Conservation (phyloP, 306 rosid genomes). For the Parietaria judaica region DNA sequence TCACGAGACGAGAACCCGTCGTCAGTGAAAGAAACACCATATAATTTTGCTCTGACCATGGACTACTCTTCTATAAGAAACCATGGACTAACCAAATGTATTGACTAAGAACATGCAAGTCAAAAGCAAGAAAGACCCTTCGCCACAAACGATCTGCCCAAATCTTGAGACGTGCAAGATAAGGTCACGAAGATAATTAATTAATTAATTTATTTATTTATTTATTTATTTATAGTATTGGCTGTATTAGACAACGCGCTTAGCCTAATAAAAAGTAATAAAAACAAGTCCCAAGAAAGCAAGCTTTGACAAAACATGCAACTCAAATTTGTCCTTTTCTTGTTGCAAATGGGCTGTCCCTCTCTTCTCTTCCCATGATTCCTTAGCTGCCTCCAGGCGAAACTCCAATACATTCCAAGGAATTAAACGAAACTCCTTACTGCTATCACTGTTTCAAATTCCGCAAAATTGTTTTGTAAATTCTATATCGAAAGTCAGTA, state of each 20-base stretch:
- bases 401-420: slow-evolving; percentile 6
- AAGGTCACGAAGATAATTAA: not conserved
- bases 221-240: no score
- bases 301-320: not conserved
- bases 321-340: not conserved
- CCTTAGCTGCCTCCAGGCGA: slow-evolving; percentile 11
- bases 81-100: no score
- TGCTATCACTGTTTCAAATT: no score
- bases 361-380: not conserved
- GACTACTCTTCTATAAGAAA: no score
- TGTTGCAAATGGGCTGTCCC: not conserved
- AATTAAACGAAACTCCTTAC: not conserved
- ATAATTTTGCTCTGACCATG: no score
- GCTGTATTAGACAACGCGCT: not conserved
- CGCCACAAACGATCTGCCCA: slow-evolving; percentile 14
- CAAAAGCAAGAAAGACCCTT: slow-evolving; percentile 5
- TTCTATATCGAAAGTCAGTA: no score
- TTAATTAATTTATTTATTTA: no score
- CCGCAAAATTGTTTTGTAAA: no score
- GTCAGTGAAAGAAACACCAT: no score
- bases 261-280: not conserved
- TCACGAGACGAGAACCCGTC: no score
- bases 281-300: not conserved
- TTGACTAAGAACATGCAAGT: not conserved
- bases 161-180: not conserved